phyloP scores from a whole-genome alignment of 208 protist genomes.

The Crithidia acanthocephali region DNA sequence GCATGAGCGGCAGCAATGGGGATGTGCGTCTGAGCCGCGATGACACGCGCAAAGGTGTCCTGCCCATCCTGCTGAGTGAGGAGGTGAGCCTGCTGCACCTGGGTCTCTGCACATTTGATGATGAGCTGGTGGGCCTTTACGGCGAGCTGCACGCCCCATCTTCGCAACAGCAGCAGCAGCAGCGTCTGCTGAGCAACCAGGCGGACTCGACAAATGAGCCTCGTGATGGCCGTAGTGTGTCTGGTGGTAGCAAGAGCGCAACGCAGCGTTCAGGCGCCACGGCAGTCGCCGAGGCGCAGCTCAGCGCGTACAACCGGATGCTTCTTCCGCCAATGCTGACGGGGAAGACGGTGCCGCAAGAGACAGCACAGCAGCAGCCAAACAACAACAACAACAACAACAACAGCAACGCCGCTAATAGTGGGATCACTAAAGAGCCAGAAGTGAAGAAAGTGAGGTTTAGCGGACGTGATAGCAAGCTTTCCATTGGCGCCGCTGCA shows the following conservation, averaged over 20 bases:
- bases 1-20: neutral
- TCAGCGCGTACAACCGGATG: conserved; percentile 34
- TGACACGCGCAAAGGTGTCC: conserved; percentile 10
- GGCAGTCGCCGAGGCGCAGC: neutral
- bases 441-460: neutral
- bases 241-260: conserved; percentile 1
- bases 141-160: conserved; percentile 26
- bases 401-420: conserved; percentile 7
- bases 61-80: conserved; percentile 63
- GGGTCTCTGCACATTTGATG: conserved; percentile 69
- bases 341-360: conserved; percentile 9
- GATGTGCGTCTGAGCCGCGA: neutral
- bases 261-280: neutral
- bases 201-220: too few species aligned
- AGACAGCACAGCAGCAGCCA: conserved; percentile 11
- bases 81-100: conserved; percentile 84
- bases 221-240: neutral
- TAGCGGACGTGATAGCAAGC: neutral
- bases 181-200: neutral
- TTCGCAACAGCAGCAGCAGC: neutral
- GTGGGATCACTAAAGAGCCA: neutral
- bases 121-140: conserved; percentile 67
- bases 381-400: neutral
- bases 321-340: conserved; percentile 27
- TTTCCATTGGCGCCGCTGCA: neutral